A percentile compares a stretch with the other conserved stretches of the same genome.
These are phyloP conservation scores for Hanseniaspora opuntiae DNA, from an alignment of 805 yeast genomes.

Conservation along the genomic window DNA sequence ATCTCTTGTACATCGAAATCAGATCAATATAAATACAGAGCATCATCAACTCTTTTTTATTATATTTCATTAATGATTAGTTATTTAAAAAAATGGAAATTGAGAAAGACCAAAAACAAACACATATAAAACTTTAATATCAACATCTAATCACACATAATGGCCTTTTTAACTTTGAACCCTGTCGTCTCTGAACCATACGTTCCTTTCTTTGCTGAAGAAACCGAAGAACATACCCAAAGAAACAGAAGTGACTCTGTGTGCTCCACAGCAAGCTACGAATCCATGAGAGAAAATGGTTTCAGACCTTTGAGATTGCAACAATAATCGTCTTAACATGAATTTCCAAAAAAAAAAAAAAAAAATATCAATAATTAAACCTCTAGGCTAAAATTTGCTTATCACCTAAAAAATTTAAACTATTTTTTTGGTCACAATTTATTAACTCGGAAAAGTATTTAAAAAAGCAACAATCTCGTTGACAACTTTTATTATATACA, in stretches of 20 bases:
- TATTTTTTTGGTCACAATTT: neutral
- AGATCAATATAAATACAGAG: no score
- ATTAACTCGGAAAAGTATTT: neutral
- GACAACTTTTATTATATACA: neutral
- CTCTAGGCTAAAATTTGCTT: no score
- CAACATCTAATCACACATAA: neutral
- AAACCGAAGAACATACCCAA: neutral
- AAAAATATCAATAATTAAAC: neutral
- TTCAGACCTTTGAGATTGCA: conserved; percentile 10
- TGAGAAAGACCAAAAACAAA: no score
- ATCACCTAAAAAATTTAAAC: no score
- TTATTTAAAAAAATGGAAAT: no score
- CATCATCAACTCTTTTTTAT: no score
- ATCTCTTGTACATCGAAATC: no score
- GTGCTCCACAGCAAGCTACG: neutral
- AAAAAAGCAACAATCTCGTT: neutral
- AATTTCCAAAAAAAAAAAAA: neutral
- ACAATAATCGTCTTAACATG: neutral
- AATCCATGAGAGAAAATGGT: conserved; percentile 2
- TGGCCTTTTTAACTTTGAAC: conserved; percentile 11
- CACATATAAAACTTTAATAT: neutral
- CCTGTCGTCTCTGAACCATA: conserved; percentile 10
- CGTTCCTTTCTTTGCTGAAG: conserved; percentile 3
- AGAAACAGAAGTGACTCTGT: conserved; percentile 11
- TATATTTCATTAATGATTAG: no score